Evolutionary conservation across 1,284 basidiomycete genomes (phyloP), one percentile per base, ranked within the genome.

Genomic region (Lignosus rhinocerotis): DNA sequence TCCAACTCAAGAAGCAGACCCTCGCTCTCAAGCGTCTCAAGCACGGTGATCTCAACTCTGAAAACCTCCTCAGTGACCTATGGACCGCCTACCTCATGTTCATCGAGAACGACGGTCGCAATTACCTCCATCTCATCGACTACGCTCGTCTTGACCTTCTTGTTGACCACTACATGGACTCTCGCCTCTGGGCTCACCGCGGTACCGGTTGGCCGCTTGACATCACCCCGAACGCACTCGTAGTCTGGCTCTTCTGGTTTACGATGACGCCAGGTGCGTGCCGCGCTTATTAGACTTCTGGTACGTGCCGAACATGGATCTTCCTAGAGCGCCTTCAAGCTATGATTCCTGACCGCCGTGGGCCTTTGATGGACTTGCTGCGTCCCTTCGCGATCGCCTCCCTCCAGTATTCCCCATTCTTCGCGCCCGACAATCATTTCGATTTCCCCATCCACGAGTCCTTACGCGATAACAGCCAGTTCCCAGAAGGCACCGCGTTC

Each of bases 91-190:
- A 85, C 62, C 67, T 89, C 52, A 85, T 93, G 81, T 70, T 90
- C 65, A 73, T 85, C 7, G 91, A 93, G 68, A 88, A 90, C 75
- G 87, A 93, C 70, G 90, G 88, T 33, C 83, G 82, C 72, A 93
- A 93, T 69, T 72, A 79, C 30, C 71, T 67, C 3, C 88, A 88
- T 69, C 79, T 70, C 34, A 53, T 93, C 50, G 75, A 81, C 52
- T 75, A 74, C 47, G 85, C 80, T 0, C 78, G 80, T 8, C 72
- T 85, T 6, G 74, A 78, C 39, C 60, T 62, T 10, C 81, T 83
- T 55, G 75, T 83, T n/a, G 75, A 80, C 52, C 39, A 60, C 0
- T 83, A 79, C 60, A 71, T 87, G 36, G 74, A 76, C 39, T 63
- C 66, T 21, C 74, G 78, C 9, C 71, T 87, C 21, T 79, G 80